Conservation (phyloP, 805 yeast genomes). For the Pichia rugopelliculosa region DNA sequence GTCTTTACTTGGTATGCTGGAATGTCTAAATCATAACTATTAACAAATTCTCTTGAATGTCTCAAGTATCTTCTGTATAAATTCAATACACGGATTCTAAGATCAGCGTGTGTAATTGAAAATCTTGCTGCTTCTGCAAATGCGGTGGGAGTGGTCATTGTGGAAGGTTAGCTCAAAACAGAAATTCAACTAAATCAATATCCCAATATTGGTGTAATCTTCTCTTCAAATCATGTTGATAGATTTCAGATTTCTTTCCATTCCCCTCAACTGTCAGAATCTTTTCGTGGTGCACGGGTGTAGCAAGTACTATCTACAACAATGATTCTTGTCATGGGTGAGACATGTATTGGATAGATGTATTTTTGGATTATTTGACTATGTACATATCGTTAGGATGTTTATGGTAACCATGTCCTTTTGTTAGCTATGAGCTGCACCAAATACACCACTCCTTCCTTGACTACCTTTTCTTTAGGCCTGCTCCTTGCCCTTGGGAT, state of each 20-base stretch:
- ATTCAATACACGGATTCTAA: slow-evolving; percentile 55
- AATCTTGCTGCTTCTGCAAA: slow-evolving; percentile 76
- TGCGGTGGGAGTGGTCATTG: slow-evolving; percentile 64
- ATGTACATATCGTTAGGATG: no score
- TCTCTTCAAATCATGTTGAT: background rate
- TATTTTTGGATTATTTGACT: no score
- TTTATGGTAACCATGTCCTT: background rate
- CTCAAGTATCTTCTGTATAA: slow-evolving; percentile 69
- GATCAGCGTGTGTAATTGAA: slow-evolving; percentile 51
- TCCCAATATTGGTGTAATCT: background rate
- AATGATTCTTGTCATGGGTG: background rate
- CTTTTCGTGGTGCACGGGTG: background rate
- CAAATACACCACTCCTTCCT: slow-evolving; percentile 34
- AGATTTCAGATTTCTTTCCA: background rate
- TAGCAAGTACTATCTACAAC: background rate
- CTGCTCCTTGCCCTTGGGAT: slow-evolving; percentile 57
- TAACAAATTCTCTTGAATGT: slow-evolving; percentile 43
- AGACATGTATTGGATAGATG: background rate
- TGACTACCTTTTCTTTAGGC: slow-evolving; percentile 41
- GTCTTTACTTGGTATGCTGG: slow-evolving; percentile 76
- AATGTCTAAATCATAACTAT: slow-evolving; percentile 65
- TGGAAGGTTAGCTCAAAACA: background rate
- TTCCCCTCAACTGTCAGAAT: background rate
- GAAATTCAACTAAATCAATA: background rate
- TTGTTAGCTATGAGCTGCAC: background rate